Conservation (phyloP, 129 eudicot species). For the Smallanthus sonchifolius region DNA sequence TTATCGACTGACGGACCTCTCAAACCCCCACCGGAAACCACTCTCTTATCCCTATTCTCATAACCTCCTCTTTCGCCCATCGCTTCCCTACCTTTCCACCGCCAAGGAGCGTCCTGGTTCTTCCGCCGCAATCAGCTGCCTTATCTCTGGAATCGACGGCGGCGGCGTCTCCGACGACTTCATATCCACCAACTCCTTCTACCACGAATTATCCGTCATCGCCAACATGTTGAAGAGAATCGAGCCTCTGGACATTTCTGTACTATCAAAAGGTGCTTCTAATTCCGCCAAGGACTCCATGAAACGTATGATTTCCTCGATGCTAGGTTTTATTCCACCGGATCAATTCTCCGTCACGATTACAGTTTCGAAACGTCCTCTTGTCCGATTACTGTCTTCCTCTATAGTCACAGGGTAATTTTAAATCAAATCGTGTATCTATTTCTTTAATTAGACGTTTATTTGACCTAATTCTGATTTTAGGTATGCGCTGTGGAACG, state of each 20-base stretch:
- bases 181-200: conserved; percentile 44
- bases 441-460: not conserved
- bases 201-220: conserved; percentile 62
- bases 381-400: conserved; percentile 54
- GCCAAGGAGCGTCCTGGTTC: not conserved
- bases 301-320: conserved; percentile 73
- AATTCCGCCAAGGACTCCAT: conserved; percentile 62
- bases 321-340: conserved; percentile 77
- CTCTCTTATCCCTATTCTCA: conserved; percentile 14
- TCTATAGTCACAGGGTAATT: conserved; percentile 74
- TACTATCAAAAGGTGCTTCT: conserved; percentile 58
- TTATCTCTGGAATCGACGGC: conserved; percentile 56
- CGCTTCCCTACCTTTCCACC: conserved; percentile 19
- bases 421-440: not conserved
- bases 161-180: conserved; percentile 76
- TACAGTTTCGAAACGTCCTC: conserved; percentile 60
- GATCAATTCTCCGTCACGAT: conserved; percentile 65
- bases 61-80: conserved; percentile 39
- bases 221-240: conserved; percentile 65
- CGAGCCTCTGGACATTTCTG: conserved; percentile 60
- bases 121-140: conserved; percentile 32
- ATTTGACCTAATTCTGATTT: not conserved
- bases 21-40: conserved; percentile 32
- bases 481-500: conserved; percentile 80
- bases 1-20: conserved; percentile 24